phyloP scores from a whole-genome alignment of 768 basidiomycete species.

The Hypholoma fasciculare region DNA sequence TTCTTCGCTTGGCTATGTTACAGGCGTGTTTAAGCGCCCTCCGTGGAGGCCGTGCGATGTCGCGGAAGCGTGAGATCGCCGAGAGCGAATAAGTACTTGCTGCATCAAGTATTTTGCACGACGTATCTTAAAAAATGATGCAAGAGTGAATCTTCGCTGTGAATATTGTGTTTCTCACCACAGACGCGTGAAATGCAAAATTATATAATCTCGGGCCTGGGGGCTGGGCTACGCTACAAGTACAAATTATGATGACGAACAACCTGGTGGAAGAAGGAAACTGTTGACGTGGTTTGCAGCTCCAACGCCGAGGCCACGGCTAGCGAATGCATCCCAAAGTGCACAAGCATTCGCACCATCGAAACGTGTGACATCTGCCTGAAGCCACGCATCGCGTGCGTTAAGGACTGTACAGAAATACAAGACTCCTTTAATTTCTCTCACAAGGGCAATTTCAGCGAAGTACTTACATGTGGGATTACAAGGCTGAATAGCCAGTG shows the following conservation, averaged over 20 bases:
- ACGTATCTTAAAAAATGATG: too few relatives aligned
- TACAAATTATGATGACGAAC: not conserved
- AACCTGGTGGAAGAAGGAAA: slow-evolving; percentile 1
- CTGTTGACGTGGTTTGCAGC: slow-evolving; percentile 20
- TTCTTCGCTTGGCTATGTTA: too few relatives aligned
- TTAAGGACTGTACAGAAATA: slow-evolving; percentile 29
- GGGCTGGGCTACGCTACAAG: too few relatives aligned
- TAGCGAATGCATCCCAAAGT: slow-evolving; percentile 42
- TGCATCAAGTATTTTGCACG: too few relatives aligned
- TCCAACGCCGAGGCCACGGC: slow-evolving; percentile 33
- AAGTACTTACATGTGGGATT: slow-evolving; percentile 21
- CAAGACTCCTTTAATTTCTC: not conserved
- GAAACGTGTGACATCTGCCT: slow-evolving; percentile 40
- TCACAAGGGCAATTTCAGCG: not conserved
- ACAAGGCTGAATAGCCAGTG: slow-evolving; percentile 22
- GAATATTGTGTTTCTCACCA: too few relatives aligned
- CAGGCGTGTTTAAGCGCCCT: too few relatives aligned
- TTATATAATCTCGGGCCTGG: too few relatives aligned
- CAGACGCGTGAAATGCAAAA: too few relatives aligned
- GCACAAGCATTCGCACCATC: slow-evolving; percentile 34
- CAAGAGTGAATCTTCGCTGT: too few relatives aligned
- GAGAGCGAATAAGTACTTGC: too few relatives aligned
- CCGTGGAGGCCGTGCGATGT: too few relatives aligned
- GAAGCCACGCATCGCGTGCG: slow-evolving; percentile 43
- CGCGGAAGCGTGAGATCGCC: too few relatives aligned